phyloP scores from a whole-genome alignment of 371 early-diverging fungal species.

The Actinomortierella wolfii region DNA sequence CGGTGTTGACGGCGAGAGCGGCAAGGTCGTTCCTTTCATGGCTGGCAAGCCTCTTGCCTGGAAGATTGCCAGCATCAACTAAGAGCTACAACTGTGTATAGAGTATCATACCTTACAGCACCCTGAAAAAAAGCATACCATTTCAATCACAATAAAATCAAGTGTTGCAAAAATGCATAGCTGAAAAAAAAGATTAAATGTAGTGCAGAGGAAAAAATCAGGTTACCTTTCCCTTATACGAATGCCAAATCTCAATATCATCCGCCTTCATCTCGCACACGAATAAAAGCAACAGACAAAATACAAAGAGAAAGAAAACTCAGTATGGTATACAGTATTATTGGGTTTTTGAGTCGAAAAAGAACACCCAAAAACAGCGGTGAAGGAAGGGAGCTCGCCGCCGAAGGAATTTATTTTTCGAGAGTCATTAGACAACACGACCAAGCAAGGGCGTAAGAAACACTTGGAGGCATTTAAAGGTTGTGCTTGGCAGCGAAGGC shows the following conservation, averaged over 20 bases:
- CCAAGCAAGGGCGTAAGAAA: too few relatives aligned
- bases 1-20: conserved; percentile 50
- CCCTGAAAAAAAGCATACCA: conserved; percentile 1
- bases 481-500: conserved; percentile 57
- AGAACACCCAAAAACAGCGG: not conserved
- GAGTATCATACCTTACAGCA: too few relatives aligned
- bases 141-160: not conserved
- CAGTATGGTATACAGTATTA: not conserved
- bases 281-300: not conserved
- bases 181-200: not conserved
- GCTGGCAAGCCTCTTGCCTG: conserved; percentile 77
- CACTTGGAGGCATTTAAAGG: conserved; percentile 8
- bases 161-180: not conserved
- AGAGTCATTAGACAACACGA: too few relatives aligned
- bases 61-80: conserved; percentile 57
- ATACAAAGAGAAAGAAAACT: conserved; percentile 8
- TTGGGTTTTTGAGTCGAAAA: not conserved
- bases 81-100: not conserved
- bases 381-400: not conserved
- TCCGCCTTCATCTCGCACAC: too few relatives aligned
- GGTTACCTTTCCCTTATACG: too few relatives aligned
- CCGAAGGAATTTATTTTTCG: too few relatives aligned
- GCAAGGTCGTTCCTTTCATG: conserved; percentile 86
- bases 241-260: too few relatives aligned
- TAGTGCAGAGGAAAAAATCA: not conserved